These are phyloP conservation scores for Cymbopogon citratus DNA, from an alignment of 176 grass and related monocot species.

Conservation along the genomic window DNA sequence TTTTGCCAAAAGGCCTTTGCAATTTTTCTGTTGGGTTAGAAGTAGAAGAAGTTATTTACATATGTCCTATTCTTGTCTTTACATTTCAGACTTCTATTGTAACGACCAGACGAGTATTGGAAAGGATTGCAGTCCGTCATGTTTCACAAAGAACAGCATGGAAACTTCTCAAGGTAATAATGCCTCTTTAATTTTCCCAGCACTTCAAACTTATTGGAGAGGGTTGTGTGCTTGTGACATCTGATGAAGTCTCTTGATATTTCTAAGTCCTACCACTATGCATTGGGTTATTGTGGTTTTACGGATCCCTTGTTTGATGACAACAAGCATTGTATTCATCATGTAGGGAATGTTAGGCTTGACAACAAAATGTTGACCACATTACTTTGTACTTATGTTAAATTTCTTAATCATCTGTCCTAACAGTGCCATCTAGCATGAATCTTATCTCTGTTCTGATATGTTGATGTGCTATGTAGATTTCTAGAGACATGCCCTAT, in stretches of 20 bases:
- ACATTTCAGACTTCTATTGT: constrained; percentile 72
- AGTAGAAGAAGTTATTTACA: not conserved
- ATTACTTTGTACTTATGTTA: not conserved
- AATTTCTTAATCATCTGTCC: not conserved
- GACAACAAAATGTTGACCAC: not conserved
- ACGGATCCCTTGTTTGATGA: not conserved
- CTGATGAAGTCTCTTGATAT: not conserved
- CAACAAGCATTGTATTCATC: not conserved
- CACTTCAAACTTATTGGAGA: not conserved
- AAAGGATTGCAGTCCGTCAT: constrained; percentile 69
- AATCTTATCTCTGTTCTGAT: constrained; percentile 7
- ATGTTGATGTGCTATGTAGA: not conserved
- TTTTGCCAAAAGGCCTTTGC: constrained; percentile 2
- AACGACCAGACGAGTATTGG: constrained; percentile 80
- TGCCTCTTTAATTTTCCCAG: not conserved
- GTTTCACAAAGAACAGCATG: constrained; percentile 95
- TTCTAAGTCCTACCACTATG: not conserved
- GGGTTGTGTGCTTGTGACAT: not conserved
- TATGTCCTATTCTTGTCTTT: constrained; percentile 21
- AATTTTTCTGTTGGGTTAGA: not conserved
- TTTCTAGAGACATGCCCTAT: not conserved
- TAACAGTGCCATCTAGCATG: not conserved
- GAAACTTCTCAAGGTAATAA: constrained; percentile 91
- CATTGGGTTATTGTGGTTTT: not conserved
- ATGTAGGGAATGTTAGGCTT: not conserved